These are phyloP conservation scores for Eimeria necatrix DNA, from an alignment of 169 alveolate genomes.

Conservation along the genomic window DNA sequence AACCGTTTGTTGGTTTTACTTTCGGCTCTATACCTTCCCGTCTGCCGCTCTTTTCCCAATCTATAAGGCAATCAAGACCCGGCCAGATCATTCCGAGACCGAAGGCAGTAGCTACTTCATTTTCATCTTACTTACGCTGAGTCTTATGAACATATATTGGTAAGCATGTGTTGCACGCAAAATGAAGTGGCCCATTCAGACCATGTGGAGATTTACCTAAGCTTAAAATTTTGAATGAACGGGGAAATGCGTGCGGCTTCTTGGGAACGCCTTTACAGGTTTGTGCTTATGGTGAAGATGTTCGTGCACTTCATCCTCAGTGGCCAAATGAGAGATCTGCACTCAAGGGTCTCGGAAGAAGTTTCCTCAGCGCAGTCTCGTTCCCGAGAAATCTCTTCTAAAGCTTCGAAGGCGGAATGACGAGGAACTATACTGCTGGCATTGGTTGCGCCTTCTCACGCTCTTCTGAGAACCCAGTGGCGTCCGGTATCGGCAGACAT, in stretches of 20 bases:
- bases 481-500: not conserved
- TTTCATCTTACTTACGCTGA: constrained; percentile 83
- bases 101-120: constrained; percentile 84
- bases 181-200: not conserved
- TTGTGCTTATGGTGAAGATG: constrained; percentile 87
- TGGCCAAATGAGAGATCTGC: constrained; percentile 86
- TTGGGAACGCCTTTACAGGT: constrained; percentile 70
- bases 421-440: not conserved
- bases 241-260: not conserved
- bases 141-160: constrained; percentile 87
- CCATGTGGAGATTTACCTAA: too few species aligned
- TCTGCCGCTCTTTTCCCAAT: constrained; percentile 84
- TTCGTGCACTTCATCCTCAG: constrained; percentile 85
- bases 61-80: constrained; percentile 78
- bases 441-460: not conserved
- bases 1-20: constrained; percentile 85
- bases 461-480: not conserved
- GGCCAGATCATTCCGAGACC: constrained; percentile 77
- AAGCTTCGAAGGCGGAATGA: constrained; percentile 16
- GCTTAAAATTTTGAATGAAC: too few species aligned
- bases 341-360: constrained; percentile 85
- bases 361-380: constrained; percentile 72
- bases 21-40: constrained; percentile 86
- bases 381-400: not conserved
- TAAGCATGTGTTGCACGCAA: not conserved